These are phyloP conservation scores for Acorus gramineus DNA, from an alignment of 106 monocot species.

Conservation along the genomic window DNA sequence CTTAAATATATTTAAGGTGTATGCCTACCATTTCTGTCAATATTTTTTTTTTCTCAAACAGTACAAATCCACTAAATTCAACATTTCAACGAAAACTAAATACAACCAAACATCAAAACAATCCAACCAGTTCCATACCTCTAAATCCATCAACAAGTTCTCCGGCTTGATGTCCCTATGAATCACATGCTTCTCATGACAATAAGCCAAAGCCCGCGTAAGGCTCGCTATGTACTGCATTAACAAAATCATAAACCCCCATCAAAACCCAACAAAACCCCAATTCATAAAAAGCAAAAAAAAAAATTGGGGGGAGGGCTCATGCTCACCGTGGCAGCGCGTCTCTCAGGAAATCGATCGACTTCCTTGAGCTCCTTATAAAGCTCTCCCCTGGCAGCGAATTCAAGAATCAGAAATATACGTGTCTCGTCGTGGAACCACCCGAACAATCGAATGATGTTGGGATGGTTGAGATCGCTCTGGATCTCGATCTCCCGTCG, in stretches of 20 bases:
- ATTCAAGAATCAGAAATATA: constrained; percentile 79
- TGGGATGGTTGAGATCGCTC: constrained; percentile 54
- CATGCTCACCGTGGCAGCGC: constrained; percentile 76
- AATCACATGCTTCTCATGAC: constrained; percentile 89
- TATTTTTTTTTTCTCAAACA: too few species aligned
- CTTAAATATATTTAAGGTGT: too few species aligned
- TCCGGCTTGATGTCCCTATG: constrained; percentile 99
- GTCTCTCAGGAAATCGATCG: constrained; percentile 51
- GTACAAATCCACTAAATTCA: too few species aligned
- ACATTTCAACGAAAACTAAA: neutral
- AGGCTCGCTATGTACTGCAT: constrained; percentile 77
- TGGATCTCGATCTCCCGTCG: constrained; percentile 90
- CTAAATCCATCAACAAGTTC: constrained; percentile 74
- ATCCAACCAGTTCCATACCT: constrained; percentile 25
- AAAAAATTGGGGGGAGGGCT: neutral
- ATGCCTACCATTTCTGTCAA: too few species aligned
- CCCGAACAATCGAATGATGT: constrained; percentile 69
- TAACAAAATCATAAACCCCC: constrained; percentile 5
- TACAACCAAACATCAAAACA: neutral
- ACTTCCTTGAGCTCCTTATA: constrained; percentile 69
- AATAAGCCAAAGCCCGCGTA: constrained; percentile 62
- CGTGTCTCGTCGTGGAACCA: constrained; percentile 85
- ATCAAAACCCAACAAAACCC: neutral
- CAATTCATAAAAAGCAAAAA: neutral
- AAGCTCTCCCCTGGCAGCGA: constrained; percentile 63